These are phyloP conservation scores for Hydnomerulius pinastri DNA, from an alignment of 768 basidiomycete species.

Conservation along the genomic window DNA sequence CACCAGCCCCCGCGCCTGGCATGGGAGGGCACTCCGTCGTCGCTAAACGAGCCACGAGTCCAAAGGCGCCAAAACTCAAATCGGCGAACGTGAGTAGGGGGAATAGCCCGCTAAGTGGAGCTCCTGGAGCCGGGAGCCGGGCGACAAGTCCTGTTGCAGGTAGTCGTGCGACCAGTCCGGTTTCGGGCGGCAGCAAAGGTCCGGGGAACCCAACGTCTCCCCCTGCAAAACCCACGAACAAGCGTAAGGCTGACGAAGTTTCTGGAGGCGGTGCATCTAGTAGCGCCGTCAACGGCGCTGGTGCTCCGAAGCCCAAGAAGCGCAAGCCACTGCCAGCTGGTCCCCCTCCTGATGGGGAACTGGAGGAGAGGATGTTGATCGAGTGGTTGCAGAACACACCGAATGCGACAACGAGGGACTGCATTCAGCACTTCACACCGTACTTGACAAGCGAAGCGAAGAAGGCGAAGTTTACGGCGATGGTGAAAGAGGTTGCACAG, in stretches of 20 bases:
- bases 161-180: slow-evolving; percentile 39
- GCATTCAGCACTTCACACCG: slow-evolving; percentile 77
- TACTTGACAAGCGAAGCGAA: slow-evolving; percentile 69
- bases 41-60: slow-evolving; percentile 84
- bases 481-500: slow-evolving; percentile 79
- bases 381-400: slow-evolving; percentile 73
- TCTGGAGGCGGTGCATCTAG: slow-evolving; percentile 12
- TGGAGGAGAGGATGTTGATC: slow-evolving; percentile 66
- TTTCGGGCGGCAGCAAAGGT: slow-evolving; percentile 19
- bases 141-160: slow-evolving; percentile 49
- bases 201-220: slow-evolving; percentile 29
- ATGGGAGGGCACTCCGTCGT: slow-evolving; percentile 78
- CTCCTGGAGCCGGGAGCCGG: slow-evolving; percentile 45
- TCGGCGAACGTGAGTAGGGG: slow-evolving; percentile 49
- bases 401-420: slow-evolving; percentile 75
- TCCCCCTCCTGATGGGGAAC: slow-evolving; percentile 51
- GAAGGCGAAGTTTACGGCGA: slow-evolving; percentile 73
- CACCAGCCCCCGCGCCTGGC: slow-evolving; percentile 48
- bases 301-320: slow-evolving; percentile 53
- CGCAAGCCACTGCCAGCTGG: slow-evolving; percentile 44
- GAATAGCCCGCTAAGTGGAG: slow-evolving; percentile 53
- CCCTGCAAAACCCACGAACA: slow-evolving; percentile 44
- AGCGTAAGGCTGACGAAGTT: slow-evolving; percentile 60
- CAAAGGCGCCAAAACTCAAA: slow-evolving; percentile 66
- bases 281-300: slow-evolving; percentile 20